These are phyloP conservation scores for Metschnikowia koreensis DNA, from an alignment of 805 yeast genomes.

Conservation along the genomic window DNA sequence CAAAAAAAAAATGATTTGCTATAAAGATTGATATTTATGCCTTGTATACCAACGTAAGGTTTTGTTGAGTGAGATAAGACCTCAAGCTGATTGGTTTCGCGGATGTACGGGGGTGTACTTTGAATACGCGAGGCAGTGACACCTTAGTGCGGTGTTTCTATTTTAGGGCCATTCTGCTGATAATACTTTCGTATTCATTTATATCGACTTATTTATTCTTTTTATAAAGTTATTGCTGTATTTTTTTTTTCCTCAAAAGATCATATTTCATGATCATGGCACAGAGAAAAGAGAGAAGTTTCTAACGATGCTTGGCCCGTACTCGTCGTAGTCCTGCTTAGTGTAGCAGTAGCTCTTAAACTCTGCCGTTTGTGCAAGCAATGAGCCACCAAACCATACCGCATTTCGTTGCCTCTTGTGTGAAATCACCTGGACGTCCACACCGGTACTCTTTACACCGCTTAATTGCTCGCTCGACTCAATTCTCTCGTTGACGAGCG, in stretches of 20 bases:
- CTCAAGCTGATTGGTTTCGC: background rate
- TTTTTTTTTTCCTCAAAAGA: background rate
- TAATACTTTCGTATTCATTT: too few species aligned
- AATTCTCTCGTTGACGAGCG: constrained; percentile 85
- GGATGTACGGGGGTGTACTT: constrained; percentile 15
- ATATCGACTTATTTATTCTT: background rate
- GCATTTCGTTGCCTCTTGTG: constrained; percentile 98
- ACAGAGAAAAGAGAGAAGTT: constrained; percentile 93
- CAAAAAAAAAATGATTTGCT: too few species aligned
- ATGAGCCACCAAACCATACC: constrained; percentile 98
- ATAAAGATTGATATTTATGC: background rate
- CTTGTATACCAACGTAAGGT: background rate
- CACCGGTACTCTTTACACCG: constrained; percentile 83
- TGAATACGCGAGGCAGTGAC: background rate
- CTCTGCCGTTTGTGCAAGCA: constrained; percentile 95
- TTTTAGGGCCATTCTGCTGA: too few species aligned
- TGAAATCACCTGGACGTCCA: constrained; percentile 92
- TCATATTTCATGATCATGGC: constrained; percentile 44
- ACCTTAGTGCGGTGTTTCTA: background rate
- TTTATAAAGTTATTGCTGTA: background rate
- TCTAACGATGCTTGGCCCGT: constrained; percentile 96
- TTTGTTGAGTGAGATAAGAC: constrained; percentile 5
- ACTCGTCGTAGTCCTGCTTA: constrained; percentile 94
- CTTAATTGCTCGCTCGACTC: constrained; percentile 73
- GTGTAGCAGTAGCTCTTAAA: constrained; percentile 96